phyloP scores from a whole-genome alignment of 371 early-diverging fungal genomes.

The Batkoa obscura region DNA sequence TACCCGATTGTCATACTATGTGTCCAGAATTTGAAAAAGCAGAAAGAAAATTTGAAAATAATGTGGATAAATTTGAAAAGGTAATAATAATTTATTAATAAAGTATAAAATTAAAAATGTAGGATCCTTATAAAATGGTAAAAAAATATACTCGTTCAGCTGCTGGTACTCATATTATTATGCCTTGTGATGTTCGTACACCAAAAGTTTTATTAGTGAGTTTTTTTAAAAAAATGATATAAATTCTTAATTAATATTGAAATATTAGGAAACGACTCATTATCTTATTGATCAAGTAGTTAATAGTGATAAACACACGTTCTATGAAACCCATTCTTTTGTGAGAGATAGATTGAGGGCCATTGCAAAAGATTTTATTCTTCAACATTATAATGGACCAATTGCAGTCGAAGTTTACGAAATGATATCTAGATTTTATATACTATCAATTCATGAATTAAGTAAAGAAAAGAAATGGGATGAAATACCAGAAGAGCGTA shows the following conservation, averaged over 20 bases:
- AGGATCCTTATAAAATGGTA: constrained; percentile 39
- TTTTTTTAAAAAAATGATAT: background rate
- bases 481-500: background rate
- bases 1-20: constrained; percentile 68
- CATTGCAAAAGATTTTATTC: constrained; percentile 74
- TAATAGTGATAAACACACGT: constrained; percentile 19
- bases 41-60: constrained; percentile 61
- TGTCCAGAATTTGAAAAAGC: constrained; percentile 82
- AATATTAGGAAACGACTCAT: constrained; percentile 40
- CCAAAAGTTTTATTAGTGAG: constrained; percentile 41
- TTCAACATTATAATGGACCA: constrained; percentile 55
- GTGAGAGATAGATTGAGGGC: constrained; percentile 74
- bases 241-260: background rate
- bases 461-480: constrained; percentile 21
- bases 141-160: constrained; percentile 74
- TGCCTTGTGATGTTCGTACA: constrained; percentile 82
- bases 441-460: constrained; percentile 53
- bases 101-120: background rate
- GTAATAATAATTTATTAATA: constrained; percentile 11
- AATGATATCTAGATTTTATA: constrained; percentile 75
- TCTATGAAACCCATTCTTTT: constrained; percentile 57
- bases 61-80: constrained; percentile 51
- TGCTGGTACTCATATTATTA: constrained; percentile 68
- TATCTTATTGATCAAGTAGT: constrained; percentile 52
- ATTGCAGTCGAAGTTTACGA: constrained; percentile 55